Percentiles rank a stretch among this genome's conserved stretches.
Evolutionary conservation across 805 yeast genomes (phyloP).

Genomic region (Citeromyces nyonsensis): DNA sequence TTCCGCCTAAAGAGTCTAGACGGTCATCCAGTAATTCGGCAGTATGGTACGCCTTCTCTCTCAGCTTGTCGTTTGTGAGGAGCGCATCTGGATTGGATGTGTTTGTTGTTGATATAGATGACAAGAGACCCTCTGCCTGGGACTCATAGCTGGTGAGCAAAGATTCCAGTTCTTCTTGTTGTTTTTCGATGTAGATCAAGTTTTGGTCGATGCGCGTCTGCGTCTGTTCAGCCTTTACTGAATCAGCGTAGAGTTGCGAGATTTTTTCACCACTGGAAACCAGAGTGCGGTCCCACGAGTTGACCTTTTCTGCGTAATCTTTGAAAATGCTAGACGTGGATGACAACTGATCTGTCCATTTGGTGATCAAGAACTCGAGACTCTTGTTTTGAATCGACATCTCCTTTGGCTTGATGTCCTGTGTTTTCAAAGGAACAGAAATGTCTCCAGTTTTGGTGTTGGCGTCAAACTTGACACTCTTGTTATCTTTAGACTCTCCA

Average conservation of each 20-base stretch:
- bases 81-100: slow-evolving; percentile 9
- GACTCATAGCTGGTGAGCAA: slow-evolving; percentile 72
- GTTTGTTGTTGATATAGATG: slow-evolving; percentile 9
- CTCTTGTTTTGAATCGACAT: slow-evolving; percentile 81
- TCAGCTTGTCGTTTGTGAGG: slow-evolving; percentile 61
- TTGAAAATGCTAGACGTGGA: slow-evolving; percentile 62
- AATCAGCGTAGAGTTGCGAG: slow-evolving; percentile 59
- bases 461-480: slow-evolving; percentile 1
- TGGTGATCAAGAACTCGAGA: slow-evolving; percentile 79
- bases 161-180: slow-evolving; percentile 81
- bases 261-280: slow-evolving; percentile 81
- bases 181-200: slow-evolving; percentile 71
- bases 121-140: slow-evolving; percentile 40
- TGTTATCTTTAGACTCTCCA: slow-evolving; percentile 4
- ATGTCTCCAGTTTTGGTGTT: slow-evolving; percentile 4
- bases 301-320: slow-evolving; percentile 56
- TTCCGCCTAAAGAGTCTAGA: slow-evolving; percentile 62
- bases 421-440: slow-evolving; percentile 19
- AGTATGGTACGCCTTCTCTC: slow-evolving; percentile 77
- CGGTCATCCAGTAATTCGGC: slow-evolving; percentile 80
- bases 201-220: slow-evolving; percentile 83
- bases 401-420: slow-evolving; percentile 48
- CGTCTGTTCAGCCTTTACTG: slow-evolving; percentile 69
- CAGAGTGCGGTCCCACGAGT: slow-evolving; percentile 74
- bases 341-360: slow-evolving; percentile 83